Percentiles rank a stretch among this genome's conserved stretches.
phyloP scores from a whole-genome alignment of 179 eudicot species.

The Pouteria campechiana region DNA sequence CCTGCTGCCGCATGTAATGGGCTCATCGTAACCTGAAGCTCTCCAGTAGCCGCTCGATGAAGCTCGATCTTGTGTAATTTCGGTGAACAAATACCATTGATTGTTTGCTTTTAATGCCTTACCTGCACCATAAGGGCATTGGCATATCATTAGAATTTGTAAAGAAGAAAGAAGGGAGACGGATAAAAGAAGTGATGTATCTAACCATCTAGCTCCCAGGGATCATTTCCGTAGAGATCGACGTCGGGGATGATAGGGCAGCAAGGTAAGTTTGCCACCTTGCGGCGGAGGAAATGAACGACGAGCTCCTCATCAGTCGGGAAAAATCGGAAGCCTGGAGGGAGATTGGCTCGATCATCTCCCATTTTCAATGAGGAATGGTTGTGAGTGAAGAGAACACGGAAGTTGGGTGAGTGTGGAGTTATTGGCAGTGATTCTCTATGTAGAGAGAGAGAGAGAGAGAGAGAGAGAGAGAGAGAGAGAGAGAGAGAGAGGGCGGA shows the following conservation, averaged over 20 bases:
- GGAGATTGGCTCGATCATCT: not conserved
- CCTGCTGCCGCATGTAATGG: not conserved
- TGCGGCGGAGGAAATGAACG: slow-evolving; percentile 1
- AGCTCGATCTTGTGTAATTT: not conserved
- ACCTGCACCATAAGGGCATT: not conserved
- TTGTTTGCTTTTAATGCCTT: not conserved
- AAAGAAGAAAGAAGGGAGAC: not conserved
- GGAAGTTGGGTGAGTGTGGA: too few species aligned
- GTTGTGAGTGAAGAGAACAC: too few species aligned
- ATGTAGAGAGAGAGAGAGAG: too few species aligned
- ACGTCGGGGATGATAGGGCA: slow-evolving; percentile 1
- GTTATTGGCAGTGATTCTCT: too few species aligned
- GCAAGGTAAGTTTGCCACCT: not conserved
- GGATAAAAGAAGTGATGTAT: not conserved
- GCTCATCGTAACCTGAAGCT: not conserved
- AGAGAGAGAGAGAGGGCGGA: too few species aligned
- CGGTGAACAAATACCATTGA: not conserved
- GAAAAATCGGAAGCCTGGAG: slow-evolving; percentile 3
- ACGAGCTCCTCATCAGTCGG: slow-evolving; percentile 4
- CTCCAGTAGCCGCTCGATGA: not conserved
- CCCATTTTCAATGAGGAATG: too few species aligned
- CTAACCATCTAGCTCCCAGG: slow-evolving; percentile 3
- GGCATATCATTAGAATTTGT: not conserved
- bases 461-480: too few species aligned
- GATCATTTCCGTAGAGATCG: not conserved